Conservation (phyloP, 2,329 filamentous ascomycete genomes). For the Monilinia aucupariae region DNA sequence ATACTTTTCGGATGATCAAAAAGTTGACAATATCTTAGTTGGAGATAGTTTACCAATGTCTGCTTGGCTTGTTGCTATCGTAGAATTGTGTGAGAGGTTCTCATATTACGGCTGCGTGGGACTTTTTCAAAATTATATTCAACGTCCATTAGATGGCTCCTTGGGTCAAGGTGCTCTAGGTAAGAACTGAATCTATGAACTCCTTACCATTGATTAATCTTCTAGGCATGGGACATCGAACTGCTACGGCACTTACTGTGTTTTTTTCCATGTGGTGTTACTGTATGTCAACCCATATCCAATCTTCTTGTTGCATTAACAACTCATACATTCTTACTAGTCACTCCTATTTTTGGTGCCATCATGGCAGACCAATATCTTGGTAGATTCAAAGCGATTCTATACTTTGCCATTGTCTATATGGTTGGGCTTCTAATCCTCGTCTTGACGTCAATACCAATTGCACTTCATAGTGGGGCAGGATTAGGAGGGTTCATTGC, state of each 20-base stretch:
- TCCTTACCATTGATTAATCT: background rate
- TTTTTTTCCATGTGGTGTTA: constrained; percentile 50
- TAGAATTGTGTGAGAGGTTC: constrained; percentile 36
- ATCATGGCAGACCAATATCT: constrained; percentile 51
- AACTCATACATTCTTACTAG: constrained; percentile 10
- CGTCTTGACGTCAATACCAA: constrained; percentile 46
- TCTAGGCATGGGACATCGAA: constrained; percentile 46
- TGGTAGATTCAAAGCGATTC: constrained; percentile 58
- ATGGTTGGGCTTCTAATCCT: constrained; percentile 51
- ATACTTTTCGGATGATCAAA: background rate
- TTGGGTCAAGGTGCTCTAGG: constrained; percentile 42
- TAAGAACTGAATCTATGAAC: background rate
- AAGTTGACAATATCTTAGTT: constrained; percentile 1
- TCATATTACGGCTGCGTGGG: constrained; percentile 59
- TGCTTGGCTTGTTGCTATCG: constrained; percentile 14
- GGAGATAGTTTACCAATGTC: constrained; percentile 13
- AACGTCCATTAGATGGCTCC: constrained; percentile 36
- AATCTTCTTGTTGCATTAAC: background rate
- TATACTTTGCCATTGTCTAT: constrained; percentile 42
- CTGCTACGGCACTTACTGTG: constrained; percentile 47
- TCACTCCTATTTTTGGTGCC: constrained; percentile 39
- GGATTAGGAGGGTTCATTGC: constrained; percentile 48
- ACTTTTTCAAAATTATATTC: constrained; percentile 59
- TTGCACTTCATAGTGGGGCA: constrained; percentile 39
- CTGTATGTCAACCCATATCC: constrained; percentile 33